Conservation (phyloP, 1,284 basidiomycete species). For the Hypsizygus ulmarius region DNA sequence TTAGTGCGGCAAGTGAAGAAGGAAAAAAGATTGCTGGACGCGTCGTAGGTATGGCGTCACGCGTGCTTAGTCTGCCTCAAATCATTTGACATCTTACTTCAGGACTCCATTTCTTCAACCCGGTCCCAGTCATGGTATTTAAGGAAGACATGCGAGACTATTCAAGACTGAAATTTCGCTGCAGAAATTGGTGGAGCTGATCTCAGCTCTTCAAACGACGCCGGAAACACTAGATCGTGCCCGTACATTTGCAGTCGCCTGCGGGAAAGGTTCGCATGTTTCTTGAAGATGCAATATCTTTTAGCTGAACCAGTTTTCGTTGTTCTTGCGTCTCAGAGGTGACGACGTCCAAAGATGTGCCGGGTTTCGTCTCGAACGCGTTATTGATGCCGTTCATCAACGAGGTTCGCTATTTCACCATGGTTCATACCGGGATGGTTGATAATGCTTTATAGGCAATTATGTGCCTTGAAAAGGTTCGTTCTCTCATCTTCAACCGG, state of each 20-base stretch:
- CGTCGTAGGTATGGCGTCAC: conserved; percentile 63
- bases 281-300: neutral
- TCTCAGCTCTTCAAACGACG: conserved; percentile 90
- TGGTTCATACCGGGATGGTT: conserved; percentile 33
- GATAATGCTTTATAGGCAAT: conserved; percentile 62
- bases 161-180: neutral
- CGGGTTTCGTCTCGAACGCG: conserved; percentile 88
- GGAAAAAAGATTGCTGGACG: conserved; percentile 63
- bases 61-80: conserved; percentile 2
- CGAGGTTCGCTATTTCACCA: conserved; percentile 47
- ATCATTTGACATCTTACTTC: conserved; percentile 11
- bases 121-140: conserved; percentile 87
- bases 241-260: conserved; percentile 80
- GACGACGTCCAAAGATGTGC: conserved; percentile 84
- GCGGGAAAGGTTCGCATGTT: conserved; percentile 73
- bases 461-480: conserved; percentile 84
- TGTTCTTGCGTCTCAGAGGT: conserved; percentile 56
- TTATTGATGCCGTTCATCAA: conserved; percentile 92
- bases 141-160: neutral
- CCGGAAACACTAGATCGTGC: conserved; percentile 75
- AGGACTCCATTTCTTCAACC: conserved; percentile 96
- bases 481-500: neutral
- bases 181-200: conserved; percentile 89
- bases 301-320: neutral
- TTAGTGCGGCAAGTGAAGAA: conserved; percentile 56